Base-by-base conservation (phyloP, 23 red algal genomes). In the Gracilaria vermiculophylla region DNA sequence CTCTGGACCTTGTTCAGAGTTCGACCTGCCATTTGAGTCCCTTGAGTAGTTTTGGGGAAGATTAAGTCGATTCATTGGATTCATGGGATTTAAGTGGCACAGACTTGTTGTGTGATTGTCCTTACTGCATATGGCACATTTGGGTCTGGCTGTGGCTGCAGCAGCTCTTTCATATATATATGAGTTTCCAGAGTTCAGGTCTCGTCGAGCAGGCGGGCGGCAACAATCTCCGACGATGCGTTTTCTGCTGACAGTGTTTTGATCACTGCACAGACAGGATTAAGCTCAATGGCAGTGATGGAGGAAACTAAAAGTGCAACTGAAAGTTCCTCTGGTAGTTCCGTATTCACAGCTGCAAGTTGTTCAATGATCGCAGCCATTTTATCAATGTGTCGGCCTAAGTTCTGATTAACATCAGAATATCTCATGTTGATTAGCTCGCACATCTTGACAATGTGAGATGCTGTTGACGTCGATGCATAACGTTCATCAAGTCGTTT, bases 321-420 rank as follows among this genome's bases (percentile, higher is more conserved):
- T 5, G 39, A 9, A 3, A 78, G 19, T 35, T 78, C 73, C 5
- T 52, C 39, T 13, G 73, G 73, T 47, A 78, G 39, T 21, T 31
- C 19, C 14, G 73, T 78, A 24, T 53, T 23, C 73, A 52, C 53
- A 2, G 41, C 42, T 16, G 11, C 73, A 15, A 78, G 39, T 53
- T 78, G 42, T n/a, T 78, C 73, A 13, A 52, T 47, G 5, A 78
- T 41, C 15, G 10, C 27, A 53, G 39, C 73, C 73, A 51, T 78
- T 50, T 53, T 78, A 41, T 78, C 73, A 78, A 78, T 78, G n/a
- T 78, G 73, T 2, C 41, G 11, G 10, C 73, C 73, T 41, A 78
- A 52, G 39, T 21, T 78, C 24, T 78, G 39, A 3, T 53, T 6
- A 78, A 64, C 58, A 35, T 64, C 58, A 9, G 5, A 64, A 64